Evolutionary conservation across 805 yeast species (phyloP).

Genomic region (Blastobotrys mokoenaii): DNA sequence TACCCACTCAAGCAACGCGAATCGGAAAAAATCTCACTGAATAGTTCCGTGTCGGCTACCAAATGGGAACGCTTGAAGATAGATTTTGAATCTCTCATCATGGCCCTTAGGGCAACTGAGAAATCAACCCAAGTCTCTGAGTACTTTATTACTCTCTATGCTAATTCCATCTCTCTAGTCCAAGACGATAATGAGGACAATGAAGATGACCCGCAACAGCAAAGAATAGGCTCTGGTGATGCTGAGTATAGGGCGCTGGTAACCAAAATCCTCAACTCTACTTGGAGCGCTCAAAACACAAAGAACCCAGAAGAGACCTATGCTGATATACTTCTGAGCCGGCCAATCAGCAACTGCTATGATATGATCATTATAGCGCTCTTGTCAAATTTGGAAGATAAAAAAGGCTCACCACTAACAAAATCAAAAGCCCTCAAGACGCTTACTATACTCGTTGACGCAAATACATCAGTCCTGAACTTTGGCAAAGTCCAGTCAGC

Average conservation of each 20-base stretch:
- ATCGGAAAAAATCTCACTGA: background rate
- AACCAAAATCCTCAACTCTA: background rate
- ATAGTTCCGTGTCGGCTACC: too few relatives aligned
- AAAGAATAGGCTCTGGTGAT: background rate
- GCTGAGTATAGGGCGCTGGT: background rate
- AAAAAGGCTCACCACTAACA: slow-evolving; percentile 36
- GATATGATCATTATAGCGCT: slow-evolving; percentile 46
- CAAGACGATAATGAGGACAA: background rate
- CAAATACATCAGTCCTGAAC: slow-evolving; percentile 43
- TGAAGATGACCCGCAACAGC: too few relatives aligned
- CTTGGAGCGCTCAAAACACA: background rate
- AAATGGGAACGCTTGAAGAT: background rate
- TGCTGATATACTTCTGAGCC: slow-evolving; percentile 6
- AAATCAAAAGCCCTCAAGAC: slow-evolving; percentile 60
- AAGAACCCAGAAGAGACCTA: slow-evolving; percentile 3
- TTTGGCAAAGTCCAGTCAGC: slow-evolving; percentile 44
- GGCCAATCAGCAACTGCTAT: slow-evolving; percentile 28
- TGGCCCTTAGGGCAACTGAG: background rate
- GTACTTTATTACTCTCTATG: background rate
- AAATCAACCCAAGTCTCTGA: background rate
- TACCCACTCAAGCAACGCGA: background rate
- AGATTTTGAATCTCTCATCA: background rate
- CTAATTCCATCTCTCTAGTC: background rate
- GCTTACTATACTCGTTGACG: slow-evolving; percentile 45
- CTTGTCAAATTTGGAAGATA: slow-evolving; percentile 39